These are phyloP conservation scores for Claviceps spartinae DNA, from an alignment of 2,329 filamentous ascomycete genomes.

Conservation along the genomic window DNA sequence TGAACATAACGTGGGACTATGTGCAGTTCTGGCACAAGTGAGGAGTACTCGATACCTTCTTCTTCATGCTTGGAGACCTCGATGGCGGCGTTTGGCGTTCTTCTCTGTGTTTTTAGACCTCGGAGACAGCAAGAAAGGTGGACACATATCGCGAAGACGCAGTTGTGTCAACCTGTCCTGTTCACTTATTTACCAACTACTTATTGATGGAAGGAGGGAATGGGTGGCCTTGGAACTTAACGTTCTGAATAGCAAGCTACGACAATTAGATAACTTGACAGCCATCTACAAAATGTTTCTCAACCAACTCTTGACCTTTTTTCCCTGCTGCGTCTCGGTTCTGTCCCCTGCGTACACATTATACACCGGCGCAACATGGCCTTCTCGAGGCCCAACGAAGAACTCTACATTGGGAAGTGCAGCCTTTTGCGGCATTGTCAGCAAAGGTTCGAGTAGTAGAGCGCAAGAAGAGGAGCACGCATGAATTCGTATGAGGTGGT, in stretches of 20 bases:
- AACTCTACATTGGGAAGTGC: slow-evolving; percentile 9
- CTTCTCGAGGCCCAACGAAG: slow-evolving; percentile 10
- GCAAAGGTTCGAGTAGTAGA: neutral
- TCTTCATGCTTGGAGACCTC: neutral
- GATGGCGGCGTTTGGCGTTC: neutral
- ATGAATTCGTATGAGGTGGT: too few relatives aligned
- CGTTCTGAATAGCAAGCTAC: too few relatives aligned
- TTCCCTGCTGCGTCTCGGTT: slow-evolving; percentile 11
- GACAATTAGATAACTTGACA: too few relatives aligned
- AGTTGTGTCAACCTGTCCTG: too few relatives aligned
- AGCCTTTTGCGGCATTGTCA: slow-evolving; percentile 3
- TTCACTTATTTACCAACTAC: too few relatives aligned
- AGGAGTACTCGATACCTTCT: neutral
- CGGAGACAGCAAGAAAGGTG: too few relatives aligned
- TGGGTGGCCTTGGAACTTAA: too few relatives aligned
- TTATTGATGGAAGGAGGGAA: too few relatives aligned
- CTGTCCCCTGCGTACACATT: slow-evolving; percentile 10
- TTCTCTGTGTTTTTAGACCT: neutral
- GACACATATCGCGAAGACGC: too few relatives aligned
- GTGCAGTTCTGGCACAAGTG: slow-evolving; percentile 10
- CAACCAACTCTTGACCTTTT: slow-evolving; percentile 11
- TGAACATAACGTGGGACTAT: slow-evolving; percentile 11
- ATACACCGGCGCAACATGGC: slow-evolving; percentile 12
- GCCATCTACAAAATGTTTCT: slow-evolving; percentile 7
- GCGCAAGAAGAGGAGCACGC: neutral